These are phyloP conservation scores for Rhododendron vialii DNA, from an alignment of 148 eudicot species.

Conservation along the genomic window DNA sequence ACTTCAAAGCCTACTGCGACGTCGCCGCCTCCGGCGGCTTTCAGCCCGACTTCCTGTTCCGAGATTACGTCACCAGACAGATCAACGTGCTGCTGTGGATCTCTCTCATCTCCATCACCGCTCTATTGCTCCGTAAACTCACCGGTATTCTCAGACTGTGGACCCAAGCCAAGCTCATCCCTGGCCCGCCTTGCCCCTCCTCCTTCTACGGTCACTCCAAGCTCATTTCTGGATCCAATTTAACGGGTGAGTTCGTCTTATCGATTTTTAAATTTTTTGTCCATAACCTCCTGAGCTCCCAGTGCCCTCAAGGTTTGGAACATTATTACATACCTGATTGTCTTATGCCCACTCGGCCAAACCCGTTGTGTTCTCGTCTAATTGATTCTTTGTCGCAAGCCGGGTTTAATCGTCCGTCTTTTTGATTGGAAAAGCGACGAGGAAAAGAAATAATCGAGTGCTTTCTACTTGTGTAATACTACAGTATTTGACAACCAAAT, in stretches of 20 bases:
- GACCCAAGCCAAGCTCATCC: conserved; percentile 38
- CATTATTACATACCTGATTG: no score
- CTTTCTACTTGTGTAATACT: background rate
- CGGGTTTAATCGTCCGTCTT: background rate
- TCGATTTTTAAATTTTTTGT: background rate
- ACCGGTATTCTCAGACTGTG: conserved; percentile 31
- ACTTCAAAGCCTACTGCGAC: background rate
- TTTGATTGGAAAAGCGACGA: background rate
- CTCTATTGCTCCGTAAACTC: conserved; percentile 28
- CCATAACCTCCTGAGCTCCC: background rate
- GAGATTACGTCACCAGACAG: conserved; percentile 38
- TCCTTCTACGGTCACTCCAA: conserved; percentile 47
- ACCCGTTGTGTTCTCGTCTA: background rate
- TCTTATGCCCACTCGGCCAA: background rate
- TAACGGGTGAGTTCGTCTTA: conserved; percentile 30
- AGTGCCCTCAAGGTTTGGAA: no score
- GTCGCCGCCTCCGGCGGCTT: background rate
- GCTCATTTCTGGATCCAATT: conserved; percentile 25
- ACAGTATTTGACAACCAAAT: background rate
- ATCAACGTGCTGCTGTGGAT: conserved; percentile 53
- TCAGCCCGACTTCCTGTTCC: conserved; percentile 12
- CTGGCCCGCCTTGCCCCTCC: conserved; percentile 46
- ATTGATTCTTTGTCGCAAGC: background rate
- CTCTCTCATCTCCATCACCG: conserved; percentile 34
- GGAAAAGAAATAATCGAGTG: background rate